These are phyloP conservation scores for Leccinum rimulosum DNA, from an alignment of 768 basidiomycete species.

Conservation along the genomic window DNA sequence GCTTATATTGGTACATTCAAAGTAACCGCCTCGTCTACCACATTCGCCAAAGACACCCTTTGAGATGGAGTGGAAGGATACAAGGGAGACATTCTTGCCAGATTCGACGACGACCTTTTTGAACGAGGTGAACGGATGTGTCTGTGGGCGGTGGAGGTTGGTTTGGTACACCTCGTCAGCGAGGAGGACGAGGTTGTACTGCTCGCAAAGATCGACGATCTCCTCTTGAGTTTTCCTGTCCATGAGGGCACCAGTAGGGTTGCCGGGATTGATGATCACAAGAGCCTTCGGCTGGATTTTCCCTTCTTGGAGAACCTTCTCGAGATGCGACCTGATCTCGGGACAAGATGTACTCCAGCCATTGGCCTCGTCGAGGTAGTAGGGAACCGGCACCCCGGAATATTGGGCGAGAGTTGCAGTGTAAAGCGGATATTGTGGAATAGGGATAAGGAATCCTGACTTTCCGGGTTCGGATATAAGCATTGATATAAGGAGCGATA, in stretches of 20 bases:
- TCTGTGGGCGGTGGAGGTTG: constrained; percentile 72
- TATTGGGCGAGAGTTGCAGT: constrained; percentile 90
- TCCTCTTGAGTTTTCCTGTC: constrained; percentile 65
- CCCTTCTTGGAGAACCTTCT: constrained; percentile 60
- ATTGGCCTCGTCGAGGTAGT: constrained; percentile 79
- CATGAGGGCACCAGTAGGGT: constrained; percentile 91
- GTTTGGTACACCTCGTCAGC: constrained; percentile 99
- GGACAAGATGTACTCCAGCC: constrained; percentile 80
- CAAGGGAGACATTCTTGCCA: constrained; percentile 61
- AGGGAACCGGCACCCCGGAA: constrained; percentile 78
- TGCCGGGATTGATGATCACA: constrained; percentile 98
- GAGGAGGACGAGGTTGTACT: constrained; percentile 81
- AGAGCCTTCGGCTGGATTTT: constrained; percentile 68
- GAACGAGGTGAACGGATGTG: constrained; percentile 87
- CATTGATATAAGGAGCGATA: constrained; percentile 81
- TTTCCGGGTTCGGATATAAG: constrained; percentile 60
- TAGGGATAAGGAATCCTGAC: constrained; percentile 88
- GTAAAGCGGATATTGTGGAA: constrained; percentile 98
- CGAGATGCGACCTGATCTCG: constrained; percentile 65
- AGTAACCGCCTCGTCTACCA: constrained; percentile 95
- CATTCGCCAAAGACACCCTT: constrained; percentile 97
- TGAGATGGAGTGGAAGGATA: constrained; percentile 97
- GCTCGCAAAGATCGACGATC: constrained; percentile 82
- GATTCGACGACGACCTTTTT: constrained; percentile 82
- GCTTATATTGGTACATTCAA: constrained; percentile 83